Evolutionary conservation across 495 filamentous ascomycete species (phyloP), one percentile per base, ranked within the genome.

Genomic region (Lasiosphaeria hispida): DNA sequence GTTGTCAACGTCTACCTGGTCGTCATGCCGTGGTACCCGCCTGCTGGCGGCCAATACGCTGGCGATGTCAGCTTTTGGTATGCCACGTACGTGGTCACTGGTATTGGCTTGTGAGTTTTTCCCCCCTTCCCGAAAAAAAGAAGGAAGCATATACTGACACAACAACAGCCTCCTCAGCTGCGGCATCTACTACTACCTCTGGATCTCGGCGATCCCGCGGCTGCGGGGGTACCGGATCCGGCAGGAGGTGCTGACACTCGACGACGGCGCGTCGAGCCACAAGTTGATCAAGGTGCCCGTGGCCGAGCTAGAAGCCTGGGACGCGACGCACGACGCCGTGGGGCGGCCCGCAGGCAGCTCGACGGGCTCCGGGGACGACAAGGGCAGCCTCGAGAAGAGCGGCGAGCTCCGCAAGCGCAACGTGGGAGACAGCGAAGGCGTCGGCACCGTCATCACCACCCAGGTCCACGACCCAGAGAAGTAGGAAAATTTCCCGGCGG

Each of bases 31-130:
- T 88, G 85, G 86, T 87, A 84, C 55, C 85, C 85, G 23, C 85
- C 85, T 0, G 73, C 72, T 1, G 74, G 68, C 3, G 85, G 85
- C 0, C 74, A 76, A 0, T 74, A 72, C 40, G 82, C 78, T 1
- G 84, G 85, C 0, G 77, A 83, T 55, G 83, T 87, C 2, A 85
- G 78, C 48, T 87, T 88, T 61, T 87, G 84, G 83, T 87, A 87
- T 57, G 84, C 75, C 4, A 86, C 84, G 6, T 87, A 87, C 55
- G 71, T 75, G 17, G 83, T 81, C 3, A 74, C 76, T 9, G 82
- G 83, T 1, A 72, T 86, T 38, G 81, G 67, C 17, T 74, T 84
- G 80, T 84, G 65, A 74, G 80, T 80, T 43, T 57, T 23, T 9
- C 42, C 15, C 5, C 38, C 15, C 8, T 19, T 30, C 18, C n/a